Evolutionary conservation across 345 rosid genomes (phyloP).

Genomic region (Barbarea vulgaris): DNA sequence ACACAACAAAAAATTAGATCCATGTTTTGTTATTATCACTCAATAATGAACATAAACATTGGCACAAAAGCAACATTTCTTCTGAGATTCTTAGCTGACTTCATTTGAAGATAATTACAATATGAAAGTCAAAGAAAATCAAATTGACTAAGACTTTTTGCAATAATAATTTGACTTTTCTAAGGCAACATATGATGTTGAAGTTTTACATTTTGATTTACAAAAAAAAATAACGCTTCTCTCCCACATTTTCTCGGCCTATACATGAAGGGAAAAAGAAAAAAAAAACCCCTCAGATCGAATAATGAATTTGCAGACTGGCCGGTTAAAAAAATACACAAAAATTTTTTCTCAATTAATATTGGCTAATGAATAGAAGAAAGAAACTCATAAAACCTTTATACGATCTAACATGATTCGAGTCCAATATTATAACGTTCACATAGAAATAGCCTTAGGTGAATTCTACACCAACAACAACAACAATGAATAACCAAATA

Average conservation of each 20-base stretch:
- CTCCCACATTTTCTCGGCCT: slow-evolving; percentile 12
- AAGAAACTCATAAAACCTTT: neutral
- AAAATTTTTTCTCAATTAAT: too few species aligned
- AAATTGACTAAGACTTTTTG: neutral
- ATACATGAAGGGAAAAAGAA: neutral
- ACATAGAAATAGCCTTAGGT: neutral
- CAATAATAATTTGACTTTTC: slow-evolving; percentile 1
- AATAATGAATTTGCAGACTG: too few species aligned
- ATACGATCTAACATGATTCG: neutral
- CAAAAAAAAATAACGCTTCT: neutral
- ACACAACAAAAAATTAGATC: neutral
- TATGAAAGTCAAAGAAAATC: neutral
- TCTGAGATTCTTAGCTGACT: neutral
- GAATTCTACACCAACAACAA: neutral
- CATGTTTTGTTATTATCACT: neutral
- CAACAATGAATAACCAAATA: neutral
- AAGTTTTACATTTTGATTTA: neutral
- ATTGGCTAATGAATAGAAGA: too few species aligned
- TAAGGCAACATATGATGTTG: neutral
- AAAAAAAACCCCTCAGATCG: too few species aligned
- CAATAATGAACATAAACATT: neutral
- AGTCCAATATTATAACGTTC: neutral
- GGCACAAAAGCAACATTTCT: neutral
- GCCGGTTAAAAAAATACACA: too few species aligned
- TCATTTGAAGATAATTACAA: neutral